Evolutionary conservation across 495 filamentous ascomycete species (phyloP), one percentile per base, ranked within the genome.

Genomic region (Talaromyces adpressus): DNA sequence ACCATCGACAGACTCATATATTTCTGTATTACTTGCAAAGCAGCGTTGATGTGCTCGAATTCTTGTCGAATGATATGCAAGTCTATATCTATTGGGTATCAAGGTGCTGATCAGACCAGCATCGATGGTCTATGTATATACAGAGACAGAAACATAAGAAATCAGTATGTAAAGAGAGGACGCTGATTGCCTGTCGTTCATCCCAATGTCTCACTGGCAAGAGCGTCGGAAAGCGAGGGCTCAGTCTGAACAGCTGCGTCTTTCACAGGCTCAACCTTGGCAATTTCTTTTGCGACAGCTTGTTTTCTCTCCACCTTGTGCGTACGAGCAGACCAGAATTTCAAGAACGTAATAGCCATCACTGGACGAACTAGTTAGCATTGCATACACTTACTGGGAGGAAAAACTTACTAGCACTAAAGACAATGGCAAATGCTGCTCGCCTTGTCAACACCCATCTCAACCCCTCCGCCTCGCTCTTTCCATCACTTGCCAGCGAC

Each of bases 361-460:
- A 81, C 78, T 81, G 45, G 0, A 12, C 14, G 32, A 18, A 1
- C 6, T n/a, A 8, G 65, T 79, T 66, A 79, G 74, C 27, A 59
- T 51, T 20, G 58, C 12, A 22, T 20, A n/a, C 8, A 49, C 4
- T 23, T 29, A 22, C 2, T 32, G 56, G 20, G 8, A 59, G 7
- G 8, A 16, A 16, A 23, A 25, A 71, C 77, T 70, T 69, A 79
- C 70, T 73, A 16, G 73, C 77, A 72, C 72, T 76, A 9, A 64
- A 76, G 27, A 70, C 83, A 68, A 98, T 88, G 3, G 92, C 91
- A 65, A 93, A 78, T 5, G 91, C 91, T 20, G 93, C 91, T 39
- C 93, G 82, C 56, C 93, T 79, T 8, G 95, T 97, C 23, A 97
- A 77, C 52, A 96, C 86, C 93, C 93, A 97, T 59, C 94, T 78